Evolutionary conservation across 106 monocot genomes (phyloP).

Genomic region (Dendrobium nobile): DNA sequence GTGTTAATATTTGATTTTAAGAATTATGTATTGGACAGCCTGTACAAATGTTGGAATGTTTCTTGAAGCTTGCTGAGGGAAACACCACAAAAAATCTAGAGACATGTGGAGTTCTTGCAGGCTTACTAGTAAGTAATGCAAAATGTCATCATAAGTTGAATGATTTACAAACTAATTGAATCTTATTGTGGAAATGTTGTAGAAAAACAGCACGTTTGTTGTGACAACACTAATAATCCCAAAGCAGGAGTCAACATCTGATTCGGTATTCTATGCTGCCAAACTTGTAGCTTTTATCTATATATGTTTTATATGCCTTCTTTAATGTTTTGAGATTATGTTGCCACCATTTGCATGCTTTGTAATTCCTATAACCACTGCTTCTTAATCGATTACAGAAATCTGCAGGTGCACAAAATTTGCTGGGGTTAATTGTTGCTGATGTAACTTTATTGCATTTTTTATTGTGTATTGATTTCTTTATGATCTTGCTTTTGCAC

Average conservation of each 20-base stretch:
- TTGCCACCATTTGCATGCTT: background rate
- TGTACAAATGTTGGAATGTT: conserved; percentile 78
- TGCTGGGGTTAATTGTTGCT: background rate
- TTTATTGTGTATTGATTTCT: background rate
- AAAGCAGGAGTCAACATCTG: conserved; percentile 94
- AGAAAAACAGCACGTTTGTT: conserved; percentile 88
- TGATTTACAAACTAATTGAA: background rate
- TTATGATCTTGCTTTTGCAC: background rate
- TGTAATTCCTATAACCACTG: background rate
- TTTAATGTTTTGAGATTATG: background rate
- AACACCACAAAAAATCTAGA: conserved; percentile 90
- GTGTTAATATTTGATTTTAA: background rate
- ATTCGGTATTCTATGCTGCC: conserved; percentile 55
- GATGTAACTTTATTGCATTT: background rate
- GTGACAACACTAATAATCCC: conserved; percentile 92
- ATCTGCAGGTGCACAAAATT: background rate
- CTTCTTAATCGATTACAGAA: background rate
- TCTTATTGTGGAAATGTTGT: conserved; percentile 22
- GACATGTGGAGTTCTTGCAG: conserved; percentile 99
- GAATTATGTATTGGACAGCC: conserved; percentile 43
- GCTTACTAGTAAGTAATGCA: conserved; percentile 64
- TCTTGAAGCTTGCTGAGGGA: conserved; percentile 78
- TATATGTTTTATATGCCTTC: conserved; percentile 1
- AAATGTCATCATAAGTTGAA: background rate
- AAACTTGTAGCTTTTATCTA: background rate